A percentile compares a stretch with the other conserved stretches of the same genome.
Evolutionary conservation across 306 rosid species (phyloP).

Genomic region (Ormosia semicastrata): DNA sequence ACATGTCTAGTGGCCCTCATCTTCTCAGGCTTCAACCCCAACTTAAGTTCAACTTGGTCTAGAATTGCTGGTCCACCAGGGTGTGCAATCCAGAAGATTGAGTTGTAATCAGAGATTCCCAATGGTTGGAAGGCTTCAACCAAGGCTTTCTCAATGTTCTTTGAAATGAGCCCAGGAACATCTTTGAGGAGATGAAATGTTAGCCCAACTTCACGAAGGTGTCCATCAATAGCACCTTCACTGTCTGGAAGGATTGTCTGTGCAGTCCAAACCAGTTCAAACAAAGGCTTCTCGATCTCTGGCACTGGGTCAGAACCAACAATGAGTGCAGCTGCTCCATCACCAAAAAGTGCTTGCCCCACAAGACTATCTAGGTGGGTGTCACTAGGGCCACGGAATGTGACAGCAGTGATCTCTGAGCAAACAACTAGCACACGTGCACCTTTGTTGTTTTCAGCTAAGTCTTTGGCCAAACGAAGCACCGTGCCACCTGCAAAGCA

Average conservation of each 20-base stretch:
- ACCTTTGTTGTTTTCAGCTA: not conserved
- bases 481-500: not conserved
- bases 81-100: not conserved
- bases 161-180: not conserved
- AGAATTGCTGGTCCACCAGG: not conserved
- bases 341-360: not conserved
- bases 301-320: not conserved
- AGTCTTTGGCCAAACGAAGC: not conserved
- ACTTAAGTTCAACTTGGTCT: not conserved
- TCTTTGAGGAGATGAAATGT: not conserved
- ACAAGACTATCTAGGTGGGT: conserved; percentile 1
- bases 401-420: not conserved
- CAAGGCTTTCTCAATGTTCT: conserved; percentile 1
- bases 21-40: not conserved
- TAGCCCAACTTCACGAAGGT: not conserved
- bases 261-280: not conserved
- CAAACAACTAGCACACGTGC: not conserved
- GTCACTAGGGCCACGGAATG: not conserved
- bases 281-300: not conserved
- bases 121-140: not conserved
- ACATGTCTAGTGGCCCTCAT: not conserved
- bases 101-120: not conserved
- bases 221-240: not conserved
- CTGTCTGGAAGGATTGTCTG: not conserved
- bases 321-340: conserved; percentile 5